These are phyloP conservation scores for Daldinia bambusicola DNA, from an alignment of 495 filamentous ascomycete genomes.

Conservation along the genomic window DNA sequence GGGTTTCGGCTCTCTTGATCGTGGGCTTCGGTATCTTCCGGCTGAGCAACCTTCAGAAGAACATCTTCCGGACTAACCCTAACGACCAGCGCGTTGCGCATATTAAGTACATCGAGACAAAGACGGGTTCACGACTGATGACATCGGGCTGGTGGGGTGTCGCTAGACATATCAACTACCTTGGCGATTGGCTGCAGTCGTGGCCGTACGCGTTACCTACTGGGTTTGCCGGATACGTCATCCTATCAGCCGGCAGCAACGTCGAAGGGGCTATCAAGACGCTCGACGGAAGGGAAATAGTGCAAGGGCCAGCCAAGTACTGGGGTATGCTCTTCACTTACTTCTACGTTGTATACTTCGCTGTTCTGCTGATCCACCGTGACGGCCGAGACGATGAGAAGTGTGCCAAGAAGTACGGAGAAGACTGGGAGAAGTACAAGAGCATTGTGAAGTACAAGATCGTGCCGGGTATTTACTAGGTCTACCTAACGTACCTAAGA, in stretches of 20 bases:
- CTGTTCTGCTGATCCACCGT: conserved; percentile 87
- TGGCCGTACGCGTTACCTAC: conserved; percentile 95
- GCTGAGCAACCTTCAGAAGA: conserved; percentile 91
- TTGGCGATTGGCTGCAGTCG: conserved; percentile 95
- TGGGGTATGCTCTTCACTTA: conserved; percentile 92
- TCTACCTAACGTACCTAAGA: background rate
- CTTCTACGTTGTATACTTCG: conserved; percentile 96
- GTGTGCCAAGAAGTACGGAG: conserved; percentile 90
- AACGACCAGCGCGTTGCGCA: conserved; percentile 81
- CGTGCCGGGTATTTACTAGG: conserved; percentile 88
- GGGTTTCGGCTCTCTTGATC: conserved; percentile 71
- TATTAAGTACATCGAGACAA: conserved; percentile 88
- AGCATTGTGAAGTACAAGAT: conserved; percentile 85
- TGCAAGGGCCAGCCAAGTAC: conserved; percentile 76
- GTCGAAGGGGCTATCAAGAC: conserved; percentile 62
- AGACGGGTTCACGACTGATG: conserved; percentile 81
- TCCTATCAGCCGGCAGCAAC: conserved; percentile 63
- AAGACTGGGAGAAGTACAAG: conserved; percentile 92
- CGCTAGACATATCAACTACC: conserved; percentile 94
- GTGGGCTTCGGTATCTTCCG: conserved; percentile 92
- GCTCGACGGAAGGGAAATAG: conserved; percentile 67
- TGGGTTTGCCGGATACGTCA: conserved; percentile 80
- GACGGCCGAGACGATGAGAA: conserved; percentile 92
- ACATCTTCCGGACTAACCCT: conserved; percentile 89
- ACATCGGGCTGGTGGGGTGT: conserved; percentile 94